Conservation (phyloP, 768 basidiomycete genomes). For the Artomyces pyxidatus region DNA sequence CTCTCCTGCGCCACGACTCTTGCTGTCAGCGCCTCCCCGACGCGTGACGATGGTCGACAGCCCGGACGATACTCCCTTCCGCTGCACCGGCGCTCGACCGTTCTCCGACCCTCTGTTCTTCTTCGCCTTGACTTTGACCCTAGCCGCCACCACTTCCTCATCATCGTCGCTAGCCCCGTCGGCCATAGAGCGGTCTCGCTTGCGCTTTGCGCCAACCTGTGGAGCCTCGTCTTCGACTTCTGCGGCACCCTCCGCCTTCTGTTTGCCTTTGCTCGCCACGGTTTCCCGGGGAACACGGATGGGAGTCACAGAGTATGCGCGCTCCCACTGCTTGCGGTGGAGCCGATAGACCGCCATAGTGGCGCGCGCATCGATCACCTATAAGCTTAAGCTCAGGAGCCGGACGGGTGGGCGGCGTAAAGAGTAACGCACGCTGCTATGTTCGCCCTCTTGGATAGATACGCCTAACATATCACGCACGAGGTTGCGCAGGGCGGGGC, state of each 20-base stretch:
- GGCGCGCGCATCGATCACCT: slow-evolving; percentile 91
- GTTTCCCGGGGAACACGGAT: slow-evolving; percentile 3
- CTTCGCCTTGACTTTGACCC: no score
- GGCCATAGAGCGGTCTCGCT: not conserved
- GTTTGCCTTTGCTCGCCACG: slow-evolving; percentile 6
- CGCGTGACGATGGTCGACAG: slow-evolving; percentile 9
- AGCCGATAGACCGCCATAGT: slow-evolving; percentile 91
- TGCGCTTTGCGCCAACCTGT: no score
- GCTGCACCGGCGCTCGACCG: not conserved
- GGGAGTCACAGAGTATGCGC: slow-evolving; percentile 7
- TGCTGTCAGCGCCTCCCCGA: not conserved
- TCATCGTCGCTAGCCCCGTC: not conserved
- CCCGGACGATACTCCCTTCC: slow-evolving; percentile 13
- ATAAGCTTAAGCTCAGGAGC: not conserved
- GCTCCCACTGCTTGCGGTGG: slow-evolving; percentile 78
- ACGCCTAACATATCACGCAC: slow-evolving; percentile 73
- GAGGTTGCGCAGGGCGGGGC: slow-evolving; percentile 72
- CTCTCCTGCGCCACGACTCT: not conserved
- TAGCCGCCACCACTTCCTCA: no score
- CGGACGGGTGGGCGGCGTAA: not conserved
- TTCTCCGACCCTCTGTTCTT: not conserved
- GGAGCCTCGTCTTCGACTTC: not conserved
- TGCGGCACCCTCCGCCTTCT: not conserved
- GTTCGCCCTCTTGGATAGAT: slow-evolving; percentile 82
- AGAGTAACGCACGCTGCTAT: slow-evolving; percentile 68